Evolutionary conservation across 2,329 filamentous ascomycete species (phyloP), one percentile per base, ranked within the genome.

Genomic region (Didymella keratinophila): DNA sequence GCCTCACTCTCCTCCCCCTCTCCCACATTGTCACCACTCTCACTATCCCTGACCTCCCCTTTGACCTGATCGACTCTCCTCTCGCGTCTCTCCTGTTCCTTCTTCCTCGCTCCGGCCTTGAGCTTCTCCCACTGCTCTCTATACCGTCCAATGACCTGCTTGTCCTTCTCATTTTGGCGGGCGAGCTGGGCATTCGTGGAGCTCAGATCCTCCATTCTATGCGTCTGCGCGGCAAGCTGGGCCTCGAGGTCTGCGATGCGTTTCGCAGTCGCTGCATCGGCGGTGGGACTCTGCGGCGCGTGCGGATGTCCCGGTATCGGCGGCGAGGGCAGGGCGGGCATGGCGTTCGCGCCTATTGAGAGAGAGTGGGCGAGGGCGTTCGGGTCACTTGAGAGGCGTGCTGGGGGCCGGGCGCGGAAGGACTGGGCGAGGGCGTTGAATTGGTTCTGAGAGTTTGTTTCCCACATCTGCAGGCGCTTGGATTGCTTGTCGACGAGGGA

Each of bases 401-500:
- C 7, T 18, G 37, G 50, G 2, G 56, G 56, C 3, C 74, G 66
- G 11, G 58, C 81, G 78, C 64, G 82, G 79, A 68, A 87, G 66
- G 92, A 96, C 74, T 97, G 92, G 14, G 93, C 91, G 32, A 98
- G 84, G 3, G 92, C 92, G 78, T 93, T 86, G 52, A 90, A 91
- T 36, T 90, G 93, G 63, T 89, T 92, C 78, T 98, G 95, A 0
- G 93, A 92, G 68, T 92, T 93, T 37, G 92, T 89, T 77, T 99
- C 94, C 79, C 97, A 99, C 62, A 93, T 90, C 69, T 95, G 91
- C n/a, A 99, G 84, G 0, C 94, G 87, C 68, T 90, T 91, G 62
- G 90, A 91, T 34, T 97, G 85, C 48, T 92, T 92, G 76, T 98
- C 93, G 9, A 96, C 86, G 67, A 93, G 88, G 56, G 90, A 86